Percentiles rank a stretch among this genome's conserved stretches.
phyloP scores from a whole-genome alignment of 2,329 filamentous ascomycete genomes.

The Fusarium setosum region DNA sequence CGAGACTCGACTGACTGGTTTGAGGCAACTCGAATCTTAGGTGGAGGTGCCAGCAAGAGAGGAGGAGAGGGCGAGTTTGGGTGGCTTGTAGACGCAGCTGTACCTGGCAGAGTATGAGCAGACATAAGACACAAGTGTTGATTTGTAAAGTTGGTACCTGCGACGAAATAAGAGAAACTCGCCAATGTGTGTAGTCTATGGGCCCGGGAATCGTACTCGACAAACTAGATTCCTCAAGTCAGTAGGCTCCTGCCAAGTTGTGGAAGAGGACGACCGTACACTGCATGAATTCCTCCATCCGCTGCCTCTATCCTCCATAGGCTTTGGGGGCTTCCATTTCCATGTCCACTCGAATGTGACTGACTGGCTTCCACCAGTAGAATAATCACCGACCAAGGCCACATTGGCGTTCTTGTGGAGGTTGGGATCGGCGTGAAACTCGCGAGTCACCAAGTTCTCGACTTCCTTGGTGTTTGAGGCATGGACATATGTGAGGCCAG shows the following conservation, averaged over 20 bases:
- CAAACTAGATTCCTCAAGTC: conserved; percentile 69
- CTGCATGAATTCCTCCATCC: conserved; percentile 98
- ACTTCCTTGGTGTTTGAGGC: conserved; percentile 88
- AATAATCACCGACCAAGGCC: conserved; percentile 91
- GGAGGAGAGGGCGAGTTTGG: conserved; percentile 77
- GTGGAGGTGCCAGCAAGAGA: conserved; percentile 79
- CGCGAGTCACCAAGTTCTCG: conserved; percentile 91
- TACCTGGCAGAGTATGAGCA: conserved; percentile 52
- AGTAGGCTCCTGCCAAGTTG: conserved; percentile 28
- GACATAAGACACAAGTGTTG: neutral
- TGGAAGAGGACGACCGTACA: conserved; percentile 58
- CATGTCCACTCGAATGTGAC: conserved; percentile 95
- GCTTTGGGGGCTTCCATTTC: conserved; percentile 95
- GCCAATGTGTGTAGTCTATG: conserved; percentile 90
- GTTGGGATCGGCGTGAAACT: conserved; percentile 97
- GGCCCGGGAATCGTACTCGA: conserved; percentile 95
- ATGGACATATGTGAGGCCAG: conserved; percentile 91
- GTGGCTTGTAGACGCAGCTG: conserved; percentile 58
- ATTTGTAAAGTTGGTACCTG: conserved; percentile 64
- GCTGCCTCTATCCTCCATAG: conserved; percentile 82
- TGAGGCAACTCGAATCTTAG: conserved; percentile 85
- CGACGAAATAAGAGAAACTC: conserved; percentile 95
- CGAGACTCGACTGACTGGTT: conserved; percentile 87
- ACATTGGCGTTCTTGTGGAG: conserved; percentile 98
- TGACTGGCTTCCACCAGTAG: conserved; percentile 83